Evolutionary conservation across 225 moss, liverwort and hornwort genomes (phyloP).

Genomic region (Pleurozium schreberi): DNA sequence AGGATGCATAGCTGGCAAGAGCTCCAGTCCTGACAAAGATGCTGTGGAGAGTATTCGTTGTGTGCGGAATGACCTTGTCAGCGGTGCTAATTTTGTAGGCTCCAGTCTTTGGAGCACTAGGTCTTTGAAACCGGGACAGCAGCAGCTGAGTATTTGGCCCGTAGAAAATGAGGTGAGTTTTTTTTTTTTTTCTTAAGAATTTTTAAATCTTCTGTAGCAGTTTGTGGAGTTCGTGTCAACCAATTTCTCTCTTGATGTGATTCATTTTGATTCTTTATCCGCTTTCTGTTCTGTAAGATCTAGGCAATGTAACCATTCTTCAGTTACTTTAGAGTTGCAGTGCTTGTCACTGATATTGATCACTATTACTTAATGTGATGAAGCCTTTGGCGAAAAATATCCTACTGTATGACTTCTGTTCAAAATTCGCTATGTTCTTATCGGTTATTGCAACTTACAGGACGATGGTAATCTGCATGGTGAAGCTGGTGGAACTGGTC

Average conservation of each 20-base stretch:
- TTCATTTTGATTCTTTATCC: background rate
- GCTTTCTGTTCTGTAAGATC: background rate
- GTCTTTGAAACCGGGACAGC: conserved; percentile 25
- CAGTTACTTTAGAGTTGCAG: background rate
- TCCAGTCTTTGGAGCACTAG: conserved; percentile 66
- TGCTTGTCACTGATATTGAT: background rate
- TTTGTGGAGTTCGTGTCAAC: background rate
- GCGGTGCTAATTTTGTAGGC: conserved; percentile 51
- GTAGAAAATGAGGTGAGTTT: conserved; percentile 74
- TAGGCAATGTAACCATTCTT: background rate
- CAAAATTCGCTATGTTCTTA: background rate
- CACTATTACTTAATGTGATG: background rate
- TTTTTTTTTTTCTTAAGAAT: no score
- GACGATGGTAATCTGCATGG: background rate
- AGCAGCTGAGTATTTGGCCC: conserved; percentile 81
- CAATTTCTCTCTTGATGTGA: background rate
- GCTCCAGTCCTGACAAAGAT: conserved; percentile 46
- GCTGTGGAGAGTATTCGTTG: conserved; percentile 48
- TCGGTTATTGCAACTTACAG: background rate
- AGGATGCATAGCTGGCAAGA: conserved; percentile 69
- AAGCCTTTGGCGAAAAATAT: background rate
- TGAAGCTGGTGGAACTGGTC: conserved; percentile 23
- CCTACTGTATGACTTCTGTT: background rate
- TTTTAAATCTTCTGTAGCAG: background rate
- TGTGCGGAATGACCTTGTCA: conserved; percentile 78